Conservation (phyloP, 768 basidiomycete species). For the Pulveroboletus frians region DNA sequence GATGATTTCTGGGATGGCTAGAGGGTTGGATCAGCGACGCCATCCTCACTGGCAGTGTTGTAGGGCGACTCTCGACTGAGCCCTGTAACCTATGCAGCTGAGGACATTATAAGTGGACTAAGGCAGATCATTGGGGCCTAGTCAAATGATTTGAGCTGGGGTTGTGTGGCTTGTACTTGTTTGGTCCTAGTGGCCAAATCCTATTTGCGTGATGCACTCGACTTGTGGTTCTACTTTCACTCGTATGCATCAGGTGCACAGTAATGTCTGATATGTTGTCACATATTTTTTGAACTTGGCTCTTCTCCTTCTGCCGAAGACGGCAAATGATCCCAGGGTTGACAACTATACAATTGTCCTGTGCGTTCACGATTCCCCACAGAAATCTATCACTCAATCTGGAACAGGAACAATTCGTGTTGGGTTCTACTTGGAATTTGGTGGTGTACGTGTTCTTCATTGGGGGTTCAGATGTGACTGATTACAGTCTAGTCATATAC, state of each 20-base stretch:
- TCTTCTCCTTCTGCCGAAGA: slow-evolving; percentile 52
- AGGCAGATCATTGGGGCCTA: too few relatives aligned
- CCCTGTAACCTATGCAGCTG: too few relatives aligned
- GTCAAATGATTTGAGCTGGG: too few relatives aligned
- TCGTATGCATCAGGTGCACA: slow-evolving; percentile 49
- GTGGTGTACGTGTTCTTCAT: slow-evolving; percentile 61
- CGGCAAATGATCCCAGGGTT: slow-evolving; percentile 48
- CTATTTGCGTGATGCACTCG: too few relatives aligned
- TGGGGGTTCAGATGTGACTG: neutral
- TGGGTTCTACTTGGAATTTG: slow-evolving; percentile 80
- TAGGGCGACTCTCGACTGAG: too few relatives aligned
- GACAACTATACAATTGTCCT: slow-evolving; percentile 72
- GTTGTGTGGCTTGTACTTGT: too few relatives aligned
- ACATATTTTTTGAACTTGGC: slow-evolving; percentile 64
- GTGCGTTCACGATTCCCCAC: slow-evolving; percentile 36
- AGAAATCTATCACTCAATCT: neutral
- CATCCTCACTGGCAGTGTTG: neutral
- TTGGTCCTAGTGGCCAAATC: too few relatives aligned
- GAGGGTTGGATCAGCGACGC: slow-evolving; percentile 49
- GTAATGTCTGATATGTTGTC: slow-evolving; percentile 69
- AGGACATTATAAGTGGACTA: too few relatives aligned
- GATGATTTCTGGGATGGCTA: slow-evolving; percentile 42
- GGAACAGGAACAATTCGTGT: slow-evolving; percentile 57
- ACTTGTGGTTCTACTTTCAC: neutral
- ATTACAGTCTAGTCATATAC: slow-evolving; percentile 54